Evolutionary conservation across 2,329 filamentous ascomycete species (phyloP).

Genomic region (Pyrenochaeta sp.): DNA sequence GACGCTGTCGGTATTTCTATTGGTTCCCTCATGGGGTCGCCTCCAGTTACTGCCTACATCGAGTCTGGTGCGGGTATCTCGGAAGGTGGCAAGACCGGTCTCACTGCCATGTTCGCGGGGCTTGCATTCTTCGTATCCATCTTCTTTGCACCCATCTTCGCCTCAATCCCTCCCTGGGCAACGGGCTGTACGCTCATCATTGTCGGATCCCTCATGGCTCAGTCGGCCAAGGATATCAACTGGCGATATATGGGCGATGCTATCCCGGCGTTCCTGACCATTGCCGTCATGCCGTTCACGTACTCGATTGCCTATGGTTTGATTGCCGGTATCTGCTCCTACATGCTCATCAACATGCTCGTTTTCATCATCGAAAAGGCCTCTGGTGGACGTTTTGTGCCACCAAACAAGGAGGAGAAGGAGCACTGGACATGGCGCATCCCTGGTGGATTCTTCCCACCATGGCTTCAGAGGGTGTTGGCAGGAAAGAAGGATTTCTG

Average conservation of each 20-base stretch:
- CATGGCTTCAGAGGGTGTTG: slow-evolving; percentile 71
- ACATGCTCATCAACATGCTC: slow-evolving; percentile 75
- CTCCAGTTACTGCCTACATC: slow-evolving; percentile 86
- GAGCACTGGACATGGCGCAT: slow-evolving; percentile 83
- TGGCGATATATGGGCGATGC: slow-evolving; percentile 84
- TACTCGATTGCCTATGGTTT: slow-evolving; percentile 89
- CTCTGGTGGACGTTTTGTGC: slow-evolving; percentile 74
- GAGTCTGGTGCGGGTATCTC: slow-evolving; percentile 91
- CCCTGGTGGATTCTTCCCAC: slow-evolving; percentile 75
- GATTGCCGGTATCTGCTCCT: slow-evolving; percentile 79
- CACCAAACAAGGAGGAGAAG: slow-evolving; percentile 76
- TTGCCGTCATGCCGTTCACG: slow-evolving; percentile 87
- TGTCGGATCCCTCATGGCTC: slow-evolving; percentile 87
- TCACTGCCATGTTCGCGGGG: slow-evolving; percentile 81
- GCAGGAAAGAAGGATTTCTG: slow-evolving; percentile 79
- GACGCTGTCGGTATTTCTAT: slow-evolving; percentile 84
- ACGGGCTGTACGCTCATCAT: slow-evolving; percentile 88
- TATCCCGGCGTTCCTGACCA: slow-evolving; percentile 82
- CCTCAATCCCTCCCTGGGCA: slow-evolving; percentile 87
- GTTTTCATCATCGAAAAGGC: slow-evolving; percentile 73
- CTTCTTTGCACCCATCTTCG: slow-evolving; percentile 91
- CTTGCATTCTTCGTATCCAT: slow-evolving; percentile 80
- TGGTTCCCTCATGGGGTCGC: slow-evolving; percentile 76
- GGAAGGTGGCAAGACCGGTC: slow-evolving; percentile 82
- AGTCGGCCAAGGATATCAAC: slow-evolving; percentile 82